A percentile compares a stretch with the other conserved stretches of the same genome.
These are phyloP conservation scores for Termitomyces sp. DNA, from an alignment of 768 basidiomycete species.

Conservation along the genomic window DNA sequence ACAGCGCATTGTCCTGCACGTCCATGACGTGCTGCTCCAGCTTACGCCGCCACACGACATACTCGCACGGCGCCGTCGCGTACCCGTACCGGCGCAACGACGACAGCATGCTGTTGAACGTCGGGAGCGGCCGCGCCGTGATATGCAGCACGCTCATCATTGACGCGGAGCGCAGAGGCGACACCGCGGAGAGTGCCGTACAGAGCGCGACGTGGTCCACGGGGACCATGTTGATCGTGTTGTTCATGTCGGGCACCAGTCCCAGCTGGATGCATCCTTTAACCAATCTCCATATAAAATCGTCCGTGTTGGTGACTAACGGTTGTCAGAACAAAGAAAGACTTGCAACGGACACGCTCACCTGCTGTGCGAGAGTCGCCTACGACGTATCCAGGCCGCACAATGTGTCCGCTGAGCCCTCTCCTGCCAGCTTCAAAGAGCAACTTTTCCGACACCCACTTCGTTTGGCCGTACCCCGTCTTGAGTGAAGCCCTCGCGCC, in stretches of 20 bases:
- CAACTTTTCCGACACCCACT: constrained; percentile 97
- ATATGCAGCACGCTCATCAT: constrained; percentile 74
- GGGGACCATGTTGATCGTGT: constrained; percentile 96
- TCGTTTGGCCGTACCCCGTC: constrained; percentile 94
- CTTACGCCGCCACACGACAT: constrained; percentile 85
- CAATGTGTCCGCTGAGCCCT: constrained; percentile 78
- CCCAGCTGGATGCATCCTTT: constrained; percentile 99
- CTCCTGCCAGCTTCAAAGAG: constrained; percentile 86
- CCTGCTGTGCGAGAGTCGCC: constrained; percentile 87
- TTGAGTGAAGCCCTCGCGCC: constrained; percentile 70
- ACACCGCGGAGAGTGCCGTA: constrained; percentile 65
- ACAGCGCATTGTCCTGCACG: constrained; percentile 92
- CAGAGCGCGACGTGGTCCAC: constrained; percentile 93
- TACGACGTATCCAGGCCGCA: constrained; percentile 94
- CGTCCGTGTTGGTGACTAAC: constrained; percentile 99
- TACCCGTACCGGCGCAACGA: constrained; percentile 79
- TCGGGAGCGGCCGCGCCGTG: constrained; percentile 78
- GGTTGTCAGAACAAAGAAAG: too few species aligned
- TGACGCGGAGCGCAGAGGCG: constrained; percentile 40
- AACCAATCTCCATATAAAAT: constrained; percentile 97
- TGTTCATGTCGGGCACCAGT: constrained; percentile 94
- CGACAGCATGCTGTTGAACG: constrained; percentile 82
- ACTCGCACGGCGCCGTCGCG: constrained; percentile 72
- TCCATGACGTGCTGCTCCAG: constrained; percentile 96
- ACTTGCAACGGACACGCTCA: constrained; percentile 26